Base-by-base conservation (phyloP, 2,329 filamentous ascomycete genomes). In the Diplocarpon rosae region DNA sequence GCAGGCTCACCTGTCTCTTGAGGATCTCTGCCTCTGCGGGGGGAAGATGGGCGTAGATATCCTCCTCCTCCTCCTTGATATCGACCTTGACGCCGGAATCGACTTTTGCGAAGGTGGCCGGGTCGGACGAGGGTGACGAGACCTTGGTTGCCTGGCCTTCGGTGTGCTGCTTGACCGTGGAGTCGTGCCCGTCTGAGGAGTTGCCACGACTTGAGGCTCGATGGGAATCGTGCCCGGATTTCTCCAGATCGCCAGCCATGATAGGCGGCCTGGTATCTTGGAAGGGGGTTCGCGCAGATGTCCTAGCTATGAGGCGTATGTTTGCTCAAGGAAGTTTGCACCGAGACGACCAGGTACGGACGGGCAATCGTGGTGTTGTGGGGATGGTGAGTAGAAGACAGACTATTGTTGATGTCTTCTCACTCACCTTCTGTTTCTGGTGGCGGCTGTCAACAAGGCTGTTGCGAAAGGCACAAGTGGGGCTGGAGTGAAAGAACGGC, bases 11-110 rank as follows among this genome's bases (percentile, higher is more conserved):
- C 64, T 92, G 85, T 47, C 68, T 70, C 60, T 73, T 78, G 49
- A 92, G 65, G 43, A 90, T 74, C 15, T 72, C 68, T 42, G 73
- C 78, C 63, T 90, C 82, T 47, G 80, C 60, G 8, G 73, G 63
- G 1, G 82, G 75, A 3, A 89, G 68, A 59, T 85, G 76, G 20
- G 67, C 66, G 57, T 76, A 79, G 3, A 74, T 66, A 55, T 78
- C 73, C 42, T 74, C 68, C 3, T 78, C 73, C 42, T 74, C 68
- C 3, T 67, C 57, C 27, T 56, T 57, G 35, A 54, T 48, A 8
- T 48, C 37, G 37, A 64, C 59, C 37, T 64, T 58, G 36, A 64
- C 55, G 14, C 56, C 49, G 4, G 60, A 60, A 35, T 62, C 58
- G 15, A 53, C n/a, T 39, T 59, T 61, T 13, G 48, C 39, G 44